phyloP scores from a whole-genome alignment of 345 rosid species.

The Brassica rapa region DNA sequence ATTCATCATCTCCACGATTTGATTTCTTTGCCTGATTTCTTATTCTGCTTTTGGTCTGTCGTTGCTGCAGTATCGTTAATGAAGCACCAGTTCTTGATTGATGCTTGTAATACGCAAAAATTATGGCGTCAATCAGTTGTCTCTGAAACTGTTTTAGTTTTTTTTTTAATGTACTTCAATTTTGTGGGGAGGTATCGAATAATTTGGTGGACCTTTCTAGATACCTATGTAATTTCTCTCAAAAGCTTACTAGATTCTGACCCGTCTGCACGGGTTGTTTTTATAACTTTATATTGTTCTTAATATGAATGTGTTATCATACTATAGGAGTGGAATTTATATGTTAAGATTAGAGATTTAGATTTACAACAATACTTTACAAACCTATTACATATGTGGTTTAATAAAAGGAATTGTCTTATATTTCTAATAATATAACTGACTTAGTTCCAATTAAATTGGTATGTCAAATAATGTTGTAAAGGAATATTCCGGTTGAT shows the following conservation, averaged over 20 bases:
- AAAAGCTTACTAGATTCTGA: not conserved
- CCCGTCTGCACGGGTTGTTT: too few species aligned
- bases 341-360: too few species aligned
- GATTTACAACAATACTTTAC: too few species aligned
- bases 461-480: too few species aligned
- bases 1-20: not conserved
- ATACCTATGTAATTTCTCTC: not conserved
- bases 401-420: too few species aligned
- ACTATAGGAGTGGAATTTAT: too few species aligned
- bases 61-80: constrained; percentile 10
- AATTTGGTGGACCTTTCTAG: not conserved
- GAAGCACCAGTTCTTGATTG: not conserved
- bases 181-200: not conserved
- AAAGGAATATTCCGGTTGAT: too few species aligned
- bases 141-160: not conserved
- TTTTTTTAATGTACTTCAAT: not conserved
- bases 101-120: not conserved
- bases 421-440: too few species aligned
- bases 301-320: too few species aligned
- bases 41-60: not conserved
- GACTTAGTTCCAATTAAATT: too few species aligned
- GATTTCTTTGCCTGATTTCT: not conserved
- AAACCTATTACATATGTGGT: too few species aligned
- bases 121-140: not conserved
- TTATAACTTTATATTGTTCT: too few species aligned